Conservation (phyloP, 371 early-diverging fungal genomes). For the Chytridium lagenaria region DNA sequence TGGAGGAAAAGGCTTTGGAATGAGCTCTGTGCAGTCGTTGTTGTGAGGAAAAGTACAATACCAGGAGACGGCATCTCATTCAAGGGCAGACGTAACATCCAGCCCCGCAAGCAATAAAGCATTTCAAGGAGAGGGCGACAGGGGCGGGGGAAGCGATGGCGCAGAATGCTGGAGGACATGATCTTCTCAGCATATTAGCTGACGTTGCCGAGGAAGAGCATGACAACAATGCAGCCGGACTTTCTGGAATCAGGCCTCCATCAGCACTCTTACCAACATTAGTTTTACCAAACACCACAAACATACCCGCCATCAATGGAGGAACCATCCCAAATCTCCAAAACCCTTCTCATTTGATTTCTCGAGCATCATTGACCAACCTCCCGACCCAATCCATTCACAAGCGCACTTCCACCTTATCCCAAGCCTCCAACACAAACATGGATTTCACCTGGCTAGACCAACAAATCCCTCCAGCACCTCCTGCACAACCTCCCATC, state of each 20-base stretch:
- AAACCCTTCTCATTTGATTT: neutral
- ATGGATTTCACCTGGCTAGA: constrained; percentile 6
- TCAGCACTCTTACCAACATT: neutral
- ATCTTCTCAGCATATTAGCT: constrained; percentile 1
- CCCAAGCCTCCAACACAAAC: neutral
- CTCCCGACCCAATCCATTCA: neutral
- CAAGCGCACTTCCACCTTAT: constrained; percentile 3
- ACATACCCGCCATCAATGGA: neutral
- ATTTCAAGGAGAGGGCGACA: no score
- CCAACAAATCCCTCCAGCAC: neutral
- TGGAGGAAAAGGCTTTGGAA: no score
- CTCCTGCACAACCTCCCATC: neutral
- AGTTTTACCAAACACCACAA: neutral
- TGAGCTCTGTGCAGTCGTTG: no score
- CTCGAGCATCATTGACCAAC: neutral
- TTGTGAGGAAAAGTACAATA: no score
- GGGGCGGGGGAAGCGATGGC: neutral
- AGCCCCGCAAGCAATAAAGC: no score
- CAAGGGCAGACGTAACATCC: no score
- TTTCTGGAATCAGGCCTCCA: neutral
- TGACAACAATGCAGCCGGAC: no score
- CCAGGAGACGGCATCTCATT: no score
- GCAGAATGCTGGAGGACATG: constrained; percentile 5
- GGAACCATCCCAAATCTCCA: neutral
- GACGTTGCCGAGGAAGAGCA: constrained; percentile 4